Evolutionary conservation across 108 stramenopile genomes (phyloP).

Genomic region (Cyclotella atomus): DNA sequence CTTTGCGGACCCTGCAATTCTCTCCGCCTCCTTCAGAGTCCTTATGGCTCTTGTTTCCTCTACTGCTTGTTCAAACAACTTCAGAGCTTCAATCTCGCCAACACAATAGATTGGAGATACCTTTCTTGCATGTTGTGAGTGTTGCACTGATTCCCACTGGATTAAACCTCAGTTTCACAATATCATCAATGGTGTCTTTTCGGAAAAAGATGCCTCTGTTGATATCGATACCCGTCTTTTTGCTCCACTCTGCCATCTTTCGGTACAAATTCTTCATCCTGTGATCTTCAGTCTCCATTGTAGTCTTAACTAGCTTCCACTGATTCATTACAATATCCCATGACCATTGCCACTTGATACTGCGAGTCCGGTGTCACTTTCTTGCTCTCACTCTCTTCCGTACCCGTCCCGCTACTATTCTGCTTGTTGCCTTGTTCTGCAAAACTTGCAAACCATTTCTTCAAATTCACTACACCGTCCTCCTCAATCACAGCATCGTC

Average conservation of each 20-base stretch:
- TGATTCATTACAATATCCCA: not conserved
- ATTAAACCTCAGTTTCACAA: constrained; percentile 6
- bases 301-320: not conserved
- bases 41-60: not conserved
- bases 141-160: not conserved
- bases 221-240: not conserved
- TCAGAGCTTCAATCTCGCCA: not conserved
- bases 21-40: constrained; percentile 14
- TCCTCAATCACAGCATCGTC: not conserved
- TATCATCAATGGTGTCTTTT: constrained; percentile 11
- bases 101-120: constrained; percentile 1
- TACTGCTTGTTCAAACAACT: constrained; percentile 1
- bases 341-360: not conserved
- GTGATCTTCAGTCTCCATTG: not conserved
- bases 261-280: not conserved
- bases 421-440: not conserved
- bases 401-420: not conserved
- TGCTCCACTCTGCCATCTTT: not conserved
- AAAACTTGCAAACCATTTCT: not conserved
- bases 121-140: not conserved
- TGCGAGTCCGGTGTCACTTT: not conserved
- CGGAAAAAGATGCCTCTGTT: not conserved
- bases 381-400: not conserved
- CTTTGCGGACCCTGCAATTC: not conserved
- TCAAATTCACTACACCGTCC: not conserved